Percentiles rank a stretch among this genome's conserved stretches.
phyloP scores from a whole-genome alignment of 805 yeast species.

The Metschnikowia lachancei region DNA sequence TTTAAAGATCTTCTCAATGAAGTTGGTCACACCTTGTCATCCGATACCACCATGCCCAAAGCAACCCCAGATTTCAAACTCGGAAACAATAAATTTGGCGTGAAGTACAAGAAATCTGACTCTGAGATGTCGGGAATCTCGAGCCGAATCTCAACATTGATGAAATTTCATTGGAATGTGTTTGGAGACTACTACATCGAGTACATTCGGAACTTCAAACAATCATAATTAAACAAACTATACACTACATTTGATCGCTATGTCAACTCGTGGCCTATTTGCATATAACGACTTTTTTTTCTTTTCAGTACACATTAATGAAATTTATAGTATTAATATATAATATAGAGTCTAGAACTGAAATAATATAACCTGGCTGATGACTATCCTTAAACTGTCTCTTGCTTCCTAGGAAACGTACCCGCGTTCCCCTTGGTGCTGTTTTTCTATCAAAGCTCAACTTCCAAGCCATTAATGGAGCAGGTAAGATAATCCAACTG shows the following conservation, averaged over 20 bases:
- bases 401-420: neutral
- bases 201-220: constrained; percentile 15
- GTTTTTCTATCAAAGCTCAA: constrained; percentile 10
- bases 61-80: constrained; percentile 8
- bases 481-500: constrained; percentile 11
- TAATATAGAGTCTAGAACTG: constrained; percentile 7
- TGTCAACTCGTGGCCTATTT: constrained; percentile 2
- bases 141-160: constrained; percentile 60
- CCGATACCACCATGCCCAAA: neutral
- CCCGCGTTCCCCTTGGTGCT: constrained; percentile 8
- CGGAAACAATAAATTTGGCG: constrained; percentile 6
- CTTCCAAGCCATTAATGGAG: constrained; percentile 16
- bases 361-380: neutral
- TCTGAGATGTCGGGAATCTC: constrained; percentile 56
- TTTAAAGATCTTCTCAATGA: constrained; percentile 49
- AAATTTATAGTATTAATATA: neutral
- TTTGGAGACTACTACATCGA: constrained; percentile 68
- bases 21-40: constrained; percentile 18
- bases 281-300: constrained; percentile 7
- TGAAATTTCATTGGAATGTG: constrained; percentile 79
- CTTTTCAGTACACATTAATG: constrained; percentile 1
- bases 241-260: neutral
- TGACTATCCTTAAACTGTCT: no score
- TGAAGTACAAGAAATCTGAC: constrained; percentile 19
- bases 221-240: neutral